Evolutionary conservation across 495 filamentous ascomycete genomes (phyloP).

Genomic region (Penicillium crystallinum): DNA sequence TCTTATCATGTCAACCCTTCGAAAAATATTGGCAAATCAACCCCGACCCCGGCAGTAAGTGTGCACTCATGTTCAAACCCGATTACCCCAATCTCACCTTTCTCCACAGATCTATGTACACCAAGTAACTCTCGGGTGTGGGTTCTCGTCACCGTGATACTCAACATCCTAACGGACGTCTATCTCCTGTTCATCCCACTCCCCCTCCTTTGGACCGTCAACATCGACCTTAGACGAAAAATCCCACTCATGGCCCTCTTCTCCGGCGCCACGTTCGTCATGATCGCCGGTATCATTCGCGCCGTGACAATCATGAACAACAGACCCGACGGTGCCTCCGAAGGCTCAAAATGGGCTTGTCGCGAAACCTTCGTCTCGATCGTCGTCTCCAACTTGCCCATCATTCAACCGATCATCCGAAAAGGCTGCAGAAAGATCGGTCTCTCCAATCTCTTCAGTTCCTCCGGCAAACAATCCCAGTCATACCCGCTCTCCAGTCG

Average conservation of each 20-base stretch:
- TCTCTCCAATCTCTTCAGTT: conserved; percentile 26
- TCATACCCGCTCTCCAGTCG: conserved; percentile 20
- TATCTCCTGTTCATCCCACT: conserved; percentile 49
- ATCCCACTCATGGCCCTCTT: conserved; percentile 47
- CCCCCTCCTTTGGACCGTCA: conserved; percentile 46
- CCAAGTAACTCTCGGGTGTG: conserved; percentile 32
- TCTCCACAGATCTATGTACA: conserved; percentile 30
- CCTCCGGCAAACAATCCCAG: conserved; percentile 14
- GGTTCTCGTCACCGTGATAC: conserved; percentile 34
- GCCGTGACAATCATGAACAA: conserved; percentile 43
- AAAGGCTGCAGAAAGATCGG: conserved; percentile 26
- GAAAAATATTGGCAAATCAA: conserved; percentile 48
- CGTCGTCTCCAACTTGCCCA: conserved; percentile 51
- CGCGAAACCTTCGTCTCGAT: conserved; percentile 55
- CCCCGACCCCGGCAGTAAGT: conserved; percentile 46
- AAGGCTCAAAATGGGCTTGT: conserved; percentile 51
- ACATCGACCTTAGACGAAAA: conserved; percentile 42
- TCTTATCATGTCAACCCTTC: conserved; percentile 45
- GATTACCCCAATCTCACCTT: background rate
- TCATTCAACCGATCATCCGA: conserved; percentile 48
- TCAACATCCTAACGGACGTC: conserved; percentile 47
- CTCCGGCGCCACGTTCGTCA: conserved; percentile 51
- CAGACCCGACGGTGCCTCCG: conserved; percentile 31
- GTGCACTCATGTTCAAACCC: background rate
- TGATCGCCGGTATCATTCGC: conserved; percentile 51